Evolutionary conservation across 2,329 filamentous ascomycete genomes (phyloP), one percentile per base, ranked within the genome.

Genomic region (Diaporthe vaccinii): DNA sequence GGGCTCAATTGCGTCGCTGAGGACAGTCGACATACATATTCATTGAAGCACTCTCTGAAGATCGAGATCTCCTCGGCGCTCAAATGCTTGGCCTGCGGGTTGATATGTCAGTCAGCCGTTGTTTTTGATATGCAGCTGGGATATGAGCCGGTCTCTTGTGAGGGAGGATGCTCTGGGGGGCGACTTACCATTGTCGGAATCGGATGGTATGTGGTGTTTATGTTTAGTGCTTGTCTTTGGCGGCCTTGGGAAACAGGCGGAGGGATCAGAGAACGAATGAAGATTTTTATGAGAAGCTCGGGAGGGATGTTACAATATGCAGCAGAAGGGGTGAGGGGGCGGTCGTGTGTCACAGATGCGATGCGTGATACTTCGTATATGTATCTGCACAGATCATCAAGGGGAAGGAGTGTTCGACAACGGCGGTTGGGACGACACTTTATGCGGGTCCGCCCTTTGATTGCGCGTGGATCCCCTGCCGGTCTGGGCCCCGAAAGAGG

Each of bases 41-140:
- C 75, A 31, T 75, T 76, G 69, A 76, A 76, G 69, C 75, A 76
- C 9, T 76, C 73, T 25, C 57, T 59, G 73, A 76, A 75, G 75
- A 76, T 76, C 49, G 75, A 61, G 28, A 76, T 76, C 73, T 76
- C 73, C 62, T 76, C 75, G 49, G 73, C 25, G 57, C 75, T 73
- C 69, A 76, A 31, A 5, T 72, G 57, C 61, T 59, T 76, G 61
- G 75, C n/a, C 75, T 76, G 36, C 59, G 7, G 36, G 15, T 65
- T 31, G 10, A 44, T 12, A 34, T 22, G 70, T 73, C 44, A 68
- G n/a, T 51, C n/a, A 15, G 22, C 25, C n/a, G 20, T 10, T 14
- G 44, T 5, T 8, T n/a, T 34, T 39, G 3, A 39, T 39, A 28
- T 39, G 25, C 4, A 65, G 3, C 36, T 7, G 39, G 36, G 6